Evolutionary conservation across 257 asterid genomes (phyloP), one percentile per base, ranked within the genome.

Genomic region (Solanum peruvianum): DNA sequence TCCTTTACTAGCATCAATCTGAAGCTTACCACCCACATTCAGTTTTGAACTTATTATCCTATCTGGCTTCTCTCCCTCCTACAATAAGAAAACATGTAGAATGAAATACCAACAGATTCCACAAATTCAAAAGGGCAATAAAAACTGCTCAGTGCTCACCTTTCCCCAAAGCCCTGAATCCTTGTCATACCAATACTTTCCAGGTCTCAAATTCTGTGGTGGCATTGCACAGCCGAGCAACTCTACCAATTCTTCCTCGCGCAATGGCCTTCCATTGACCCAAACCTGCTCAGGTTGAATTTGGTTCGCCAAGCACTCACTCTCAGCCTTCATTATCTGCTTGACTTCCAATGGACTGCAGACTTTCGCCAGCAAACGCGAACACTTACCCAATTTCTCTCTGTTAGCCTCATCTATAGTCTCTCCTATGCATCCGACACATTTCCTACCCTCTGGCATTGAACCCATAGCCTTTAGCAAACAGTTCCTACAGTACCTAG

Each of bases 361-460:
- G 14, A 91, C 83, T 62, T 88, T 92, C 67, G 85, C 73, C 88
- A 95, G 84, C 56, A 92, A 21, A 88, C 89, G 91, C 29, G 94
- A 89, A 75, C 85, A 73, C 71, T 91, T 92, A 21, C 98, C 98
- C 86, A 95, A 60, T 73, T 58, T 90, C 8, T 88, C 85, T 88
- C 98, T 86, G 33, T 93, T 93, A 4, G 86, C 86, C 90, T 94
- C 98, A 29, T 90, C 86, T 52, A 95, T 91, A 7, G 93, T 88
- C 87, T 87, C 89, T 77, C 98, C 97, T 18, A 93, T 94, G 90
- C 98, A 95, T 2, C 92, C 93, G 31, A 94, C 88, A 27, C 98
- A 95, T 90, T 95, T 95, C 88, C 98, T 88, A 64, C 98, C 98
- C 92, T 95, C 98, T 7, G 98, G 96, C 98, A 95, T 95, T 37